These are phyloP conservation scores for Plasmodium falciparum DNA, from an alignment of 169 alveolate genomes.

Conservation along the genomic window DNA sequence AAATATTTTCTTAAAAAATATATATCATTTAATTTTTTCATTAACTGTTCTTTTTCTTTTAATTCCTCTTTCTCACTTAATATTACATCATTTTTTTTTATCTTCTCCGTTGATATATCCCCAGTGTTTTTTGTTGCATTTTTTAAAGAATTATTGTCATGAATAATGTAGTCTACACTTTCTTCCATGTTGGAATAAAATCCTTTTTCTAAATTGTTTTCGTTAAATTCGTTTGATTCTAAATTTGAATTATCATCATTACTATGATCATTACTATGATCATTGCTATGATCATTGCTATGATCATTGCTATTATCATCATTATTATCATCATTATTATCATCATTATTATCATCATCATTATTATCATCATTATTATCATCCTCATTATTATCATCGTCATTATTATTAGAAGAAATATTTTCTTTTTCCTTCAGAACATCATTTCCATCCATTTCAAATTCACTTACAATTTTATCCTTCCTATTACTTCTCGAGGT, in stretches of 20 bases:
- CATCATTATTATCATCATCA: background rate
- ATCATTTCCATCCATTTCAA: background rate
- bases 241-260: background rate
- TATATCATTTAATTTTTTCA: slow-evolving; percentile 51
- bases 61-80: slow-evolving; percentile 44
- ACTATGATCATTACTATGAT: background rate
- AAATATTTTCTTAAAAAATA: slow-evolving; percentile 63
- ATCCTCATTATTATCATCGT: background rate
- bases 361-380: background rate
- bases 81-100: slow-evolving; percentile 9
- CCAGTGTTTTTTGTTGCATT: background rate
- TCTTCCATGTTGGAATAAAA: slow-evolving; percentile 44
- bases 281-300: background rate
- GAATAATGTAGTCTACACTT: slow-evolving; percentile 42
- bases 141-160: slow-evolving; percentile 16
- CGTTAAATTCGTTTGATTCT: slow-evolving; percentile 8
- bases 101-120: background rate
- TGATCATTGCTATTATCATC: background rate
- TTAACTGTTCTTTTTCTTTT: slow-evolving; percentile 38
- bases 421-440: background rate
- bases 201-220: background rate
- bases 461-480: background rate
- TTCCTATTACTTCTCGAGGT: background rate
- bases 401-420: background rate
- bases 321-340: background rate